Evolutionary conservation across 805 yeast genomes (phyloP).

Genomic region (Saccharomycopsis javanensis): DNA sequence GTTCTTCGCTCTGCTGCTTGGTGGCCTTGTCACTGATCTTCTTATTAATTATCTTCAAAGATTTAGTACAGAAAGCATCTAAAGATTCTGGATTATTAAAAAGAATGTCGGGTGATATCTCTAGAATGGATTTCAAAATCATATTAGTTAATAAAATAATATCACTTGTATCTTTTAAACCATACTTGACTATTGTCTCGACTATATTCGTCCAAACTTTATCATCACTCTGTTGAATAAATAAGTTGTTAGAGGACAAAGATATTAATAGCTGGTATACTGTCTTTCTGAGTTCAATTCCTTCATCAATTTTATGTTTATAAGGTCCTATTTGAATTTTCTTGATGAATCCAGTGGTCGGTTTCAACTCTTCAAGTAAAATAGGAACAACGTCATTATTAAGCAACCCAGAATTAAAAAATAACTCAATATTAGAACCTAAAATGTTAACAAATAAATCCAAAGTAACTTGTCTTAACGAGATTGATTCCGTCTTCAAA

Average conservation of each 20-base stretch:
- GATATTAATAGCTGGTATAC: slow-evolving; percentile 53
- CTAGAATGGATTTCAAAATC: slow-evolving; percentile 6
- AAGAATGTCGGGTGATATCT: background rate
- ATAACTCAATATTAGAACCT: slow-evolving; percentile 38
- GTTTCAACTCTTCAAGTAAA: slow-evolving; percentile 43
- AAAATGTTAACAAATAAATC: slow-evolving; percentile 50
- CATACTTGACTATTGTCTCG: slow-evolving; percentile 7
- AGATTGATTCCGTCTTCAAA: slow-evolving; percentile 33
- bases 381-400: slow-evolving; percentile 34
- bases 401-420: slow-evolving; percentile 21
- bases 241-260: background rate
- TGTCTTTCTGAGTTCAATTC: slow-evolving; percentile 61
- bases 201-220: background rate
- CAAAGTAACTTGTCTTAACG: slow-evolving; percentile 50
- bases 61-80: slow-evolving; percentile 7
- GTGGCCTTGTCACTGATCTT: slow-evolving; percentile 17
- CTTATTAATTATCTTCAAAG: slow-evolving; percentile 11
- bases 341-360: slow-evolving; percentile 49
- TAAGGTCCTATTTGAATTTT: slow-evolving; percentile 78
- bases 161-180: slow-evolving; percentile 16
- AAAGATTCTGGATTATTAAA: slow-evolving; percentile 3
- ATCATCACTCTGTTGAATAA: background rate
- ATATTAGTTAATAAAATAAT: slow-evolving; percentile 11
- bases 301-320: slow-evolving; percentile 73
- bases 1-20: slow-evolving; percentile 15